Percentiles rank a stretch among this genome's conserved stretches.
phyloP scores from a whole-genome alignment of 2,329 filamentous ascomycete genomes.

The Ceratocystiopsis brevicomis region DNA sequence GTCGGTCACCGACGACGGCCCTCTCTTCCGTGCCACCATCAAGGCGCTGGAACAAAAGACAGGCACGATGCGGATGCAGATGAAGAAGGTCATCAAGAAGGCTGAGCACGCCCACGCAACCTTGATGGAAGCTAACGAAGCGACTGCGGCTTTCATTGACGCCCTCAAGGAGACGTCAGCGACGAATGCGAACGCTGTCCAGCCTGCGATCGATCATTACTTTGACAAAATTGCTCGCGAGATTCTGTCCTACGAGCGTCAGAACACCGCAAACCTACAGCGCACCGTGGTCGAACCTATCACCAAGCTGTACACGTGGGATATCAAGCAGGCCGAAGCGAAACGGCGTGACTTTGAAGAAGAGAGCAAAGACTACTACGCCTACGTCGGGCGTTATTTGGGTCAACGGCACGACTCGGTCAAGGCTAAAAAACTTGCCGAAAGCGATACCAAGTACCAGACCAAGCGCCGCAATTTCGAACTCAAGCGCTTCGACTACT shows the following conservation, averaged over 20 bases:
- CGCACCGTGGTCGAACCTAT: conserved; percentile 91
- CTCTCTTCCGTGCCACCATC: conserved; percentile 89
- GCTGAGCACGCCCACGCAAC: conserved; percentile 75
- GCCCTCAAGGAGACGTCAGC: conserved; percentile 71
- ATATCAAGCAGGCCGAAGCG: conserved; percentile 92
- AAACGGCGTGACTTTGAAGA: conserved; percentile 98
- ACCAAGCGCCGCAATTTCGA: conserved; percentile 87
- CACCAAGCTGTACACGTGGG: conserved; percentile 74
- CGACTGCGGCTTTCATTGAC: conserved; percentile 65
- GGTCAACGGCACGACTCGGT: conserved; percentile 87
- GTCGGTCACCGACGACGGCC: conserved; percentile 73
- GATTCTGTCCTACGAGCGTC: conserved; percentile 69
- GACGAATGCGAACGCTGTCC: conserved; percentile 90
- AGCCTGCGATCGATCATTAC: conserved; percentile 91
- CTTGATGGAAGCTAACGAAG: conserved; percentile 70
- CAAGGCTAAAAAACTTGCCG: conserved; percentile 90
- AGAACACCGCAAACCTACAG: conserved; percentile 69
- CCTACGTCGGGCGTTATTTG: conserved; percentile 87
- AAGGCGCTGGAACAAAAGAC: conserved; percentile 94
- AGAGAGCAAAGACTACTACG: conserved; percentile 96
- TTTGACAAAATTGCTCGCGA: conserved; percentile 93
- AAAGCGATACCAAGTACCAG: conserved; percentile 94
- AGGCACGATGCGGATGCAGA: conserved; percentile 76
- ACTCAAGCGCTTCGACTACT: conserved; percentile 95
- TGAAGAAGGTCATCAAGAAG: conserved; percentile 89